A percentile compares a stretch with the other conserved stretches of the same genome.
phyloP scores from a whole-genome alignment of 2,329 filamentous ascomycete species.

The Hypoxylon sp. region DNA sequence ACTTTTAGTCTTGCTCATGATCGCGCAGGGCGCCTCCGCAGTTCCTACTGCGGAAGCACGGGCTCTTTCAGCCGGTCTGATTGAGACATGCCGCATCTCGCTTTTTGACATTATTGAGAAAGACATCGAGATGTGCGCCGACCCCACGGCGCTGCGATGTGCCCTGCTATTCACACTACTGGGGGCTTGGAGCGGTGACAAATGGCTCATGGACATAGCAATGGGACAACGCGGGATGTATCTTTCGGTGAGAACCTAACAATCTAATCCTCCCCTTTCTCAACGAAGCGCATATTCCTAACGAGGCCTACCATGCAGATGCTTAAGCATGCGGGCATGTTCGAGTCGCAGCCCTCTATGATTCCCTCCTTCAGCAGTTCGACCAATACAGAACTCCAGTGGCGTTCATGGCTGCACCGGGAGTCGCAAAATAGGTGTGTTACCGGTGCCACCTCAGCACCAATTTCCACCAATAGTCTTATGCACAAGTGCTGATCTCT shows the following conservation, averaged over 20 bases:
- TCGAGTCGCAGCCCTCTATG: slow-evolving; percentile 65
- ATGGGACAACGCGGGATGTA: slow-evolving; percentile 82
- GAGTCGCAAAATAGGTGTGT: slow-evolving; percentile 73
- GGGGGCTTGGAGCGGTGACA: slow-evolving; percentile 80
- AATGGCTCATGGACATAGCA: slow-evolving; percentile 82
- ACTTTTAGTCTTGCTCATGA: slow-evolving; percentile 76
- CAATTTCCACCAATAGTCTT: slow-evolving; percentile 21
- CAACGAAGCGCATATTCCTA: slow-evolving; percentile 3
- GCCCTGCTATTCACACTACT: slow-evolving; percentile 76
- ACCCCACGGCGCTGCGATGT: slow-evolving; percentile 73
- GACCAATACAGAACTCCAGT: slow-evolving; percentile 63
- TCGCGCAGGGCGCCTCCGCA: slow-evolving; percentile 76
- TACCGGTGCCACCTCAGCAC: slow-evolving; percentile 33
- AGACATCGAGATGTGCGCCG: slow-evolving; percentile 75
- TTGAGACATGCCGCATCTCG: slow-evolving; percentile 78
- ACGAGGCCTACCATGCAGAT: slow-evolving; percentile 59
- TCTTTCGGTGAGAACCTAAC: slow-evolving; percentile 63
- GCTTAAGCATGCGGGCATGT: slow-evolving; percentile 76
- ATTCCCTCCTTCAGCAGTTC: slow-evolving; percentile 59
- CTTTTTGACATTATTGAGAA: slow-evolving; percentile 79
- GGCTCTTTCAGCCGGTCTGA: slow-evolving; percentile 74
- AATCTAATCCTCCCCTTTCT: background rate
- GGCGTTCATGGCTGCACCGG: slow-evolving; percentile 74
- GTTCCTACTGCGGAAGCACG: slow-evolving; percentile 74
- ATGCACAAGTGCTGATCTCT: slow-evolving; percentile 40